Conservation (phyloP, 2,329 filamentous ascomycete species). For the Colletotrichum theobromicola region DNA sequence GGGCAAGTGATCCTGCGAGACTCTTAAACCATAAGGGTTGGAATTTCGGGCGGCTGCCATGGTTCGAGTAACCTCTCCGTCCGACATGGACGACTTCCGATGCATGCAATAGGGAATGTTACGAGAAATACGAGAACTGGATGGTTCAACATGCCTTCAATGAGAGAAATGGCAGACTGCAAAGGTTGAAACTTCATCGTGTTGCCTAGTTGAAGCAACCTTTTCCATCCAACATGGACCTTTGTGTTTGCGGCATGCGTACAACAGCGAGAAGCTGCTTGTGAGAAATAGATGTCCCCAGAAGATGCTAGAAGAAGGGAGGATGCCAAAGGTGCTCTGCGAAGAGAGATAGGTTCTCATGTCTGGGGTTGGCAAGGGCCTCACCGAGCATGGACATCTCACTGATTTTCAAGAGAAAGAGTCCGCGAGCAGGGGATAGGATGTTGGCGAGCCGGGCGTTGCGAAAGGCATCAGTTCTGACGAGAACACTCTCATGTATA, state of each 20-base stretch:
- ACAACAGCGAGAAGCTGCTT: background rate
- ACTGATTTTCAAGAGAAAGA: background rate
- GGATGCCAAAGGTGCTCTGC: background rate
- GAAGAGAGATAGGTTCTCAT: background rate
- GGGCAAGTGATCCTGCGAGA: too few species aligned
- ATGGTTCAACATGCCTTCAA: background rate
- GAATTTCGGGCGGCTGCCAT: background rate
- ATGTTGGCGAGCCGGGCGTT: too few species aligned
- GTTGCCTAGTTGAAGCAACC: background rate
- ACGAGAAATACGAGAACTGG: background rate
- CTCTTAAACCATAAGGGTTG: too few species aligned
- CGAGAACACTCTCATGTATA: too few species aligned
- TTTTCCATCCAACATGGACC: fast-evolving
- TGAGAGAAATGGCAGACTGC: background rate
- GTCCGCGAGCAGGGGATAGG: too few species aligned
- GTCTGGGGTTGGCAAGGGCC: background rate
- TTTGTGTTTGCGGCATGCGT: background rate
- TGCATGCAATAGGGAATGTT: fast-evolving
- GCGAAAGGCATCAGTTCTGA: too few species aligned
- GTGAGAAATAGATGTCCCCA: background rate
- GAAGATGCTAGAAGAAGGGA: background rate
- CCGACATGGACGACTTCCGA: background rate
- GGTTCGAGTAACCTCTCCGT: background rate
- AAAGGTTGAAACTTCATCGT: background rate
- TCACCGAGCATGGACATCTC: background rate